Evolutionary conservation across 2,329 filamentous ascomycete species (phyloP).

Genomic region (Aspergillus sp.): DNA sequence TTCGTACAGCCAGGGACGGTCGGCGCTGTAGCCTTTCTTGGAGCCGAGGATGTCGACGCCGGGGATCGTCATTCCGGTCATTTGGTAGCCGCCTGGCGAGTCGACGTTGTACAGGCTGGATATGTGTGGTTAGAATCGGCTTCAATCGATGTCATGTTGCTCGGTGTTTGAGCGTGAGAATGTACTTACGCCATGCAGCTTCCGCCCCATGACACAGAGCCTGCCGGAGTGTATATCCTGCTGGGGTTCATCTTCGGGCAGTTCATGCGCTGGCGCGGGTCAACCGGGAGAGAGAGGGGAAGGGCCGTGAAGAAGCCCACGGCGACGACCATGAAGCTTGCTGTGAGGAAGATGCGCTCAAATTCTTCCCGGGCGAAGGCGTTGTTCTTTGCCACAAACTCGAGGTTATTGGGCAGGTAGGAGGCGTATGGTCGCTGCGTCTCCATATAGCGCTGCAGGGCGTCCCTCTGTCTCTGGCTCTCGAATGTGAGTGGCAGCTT

Average conservation of each 20-base stretch:
- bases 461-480: constrained; percentile 34
- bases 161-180: too few relatives aligned
- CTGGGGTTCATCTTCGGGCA: constrained; percentile 50
- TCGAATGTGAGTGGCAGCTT: constrained; percentile 38
- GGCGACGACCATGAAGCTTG: constrained; percentile 43
- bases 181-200: constrained; percentile 40
- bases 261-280: constrained; percentile 45
- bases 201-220: constrained; percentile 48
- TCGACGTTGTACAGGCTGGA: constrained; percentile 46
- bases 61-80: constrained; percentile 45
- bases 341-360: constrained; percentile 42
- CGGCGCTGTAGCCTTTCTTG: constrained; percentile 40
- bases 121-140: not conserved
- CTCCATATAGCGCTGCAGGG: constrained; percentile 51
- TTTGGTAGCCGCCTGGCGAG: constrained; percentile 48
- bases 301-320: constrained; percentile 49
- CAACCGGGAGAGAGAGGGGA: constrained; percentile 44
- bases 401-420: constrained; percentile 54
- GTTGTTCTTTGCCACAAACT: constrained; percentile 49
- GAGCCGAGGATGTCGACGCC: constrained; percentile 46
- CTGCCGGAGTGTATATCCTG: constrained; percentile 48
- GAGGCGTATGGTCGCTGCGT: constrained; percentile 53
- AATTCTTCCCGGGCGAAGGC: constrained; percentile 42
- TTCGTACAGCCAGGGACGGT: constrained; percentile 46
- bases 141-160: too few relatives aligned